Evolutionary conservation across 768 basidiomycete genomes (phyloP), one percentile per base, ranked within the genome.

Genomic region (Boletellus sp.): DNA sequence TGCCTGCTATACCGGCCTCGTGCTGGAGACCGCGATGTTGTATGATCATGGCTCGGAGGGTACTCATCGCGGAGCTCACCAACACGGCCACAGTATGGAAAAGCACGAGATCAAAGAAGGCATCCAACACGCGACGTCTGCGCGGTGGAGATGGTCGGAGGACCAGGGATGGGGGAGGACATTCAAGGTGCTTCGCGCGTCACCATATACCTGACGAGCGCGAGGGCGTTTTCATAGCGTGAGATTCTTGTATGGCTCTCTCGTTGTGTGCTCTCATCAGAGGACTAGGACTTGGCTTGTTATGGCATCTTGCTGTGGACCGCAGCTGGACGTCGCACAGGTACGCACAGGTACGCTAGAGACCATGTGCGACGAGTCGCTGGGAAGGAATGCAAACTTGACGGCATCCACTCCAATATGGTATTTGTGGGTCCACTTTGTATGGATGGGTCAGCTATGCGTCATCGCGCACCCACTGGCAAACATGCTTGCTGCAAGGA

Each of bases 391-490:
- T 16, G 15, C 33, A 3, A 10, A 12, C 42, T 10, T 10, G 28
- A 10, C 28, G n/a, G 53, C 37, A 16, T 24, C 36, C 5, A n/a
- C n/a, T n/a, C n/a, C n/a, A n/a, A n/a, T n/a, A n/a, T n/a, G n/a
- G 48, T 11, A 24, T 43, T 42, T 52, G 61, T 61, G 17, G 52
- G 61, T 54, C 62, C 61, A 36, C 45, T 34, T 49, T 64, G 55
- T 54, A 62, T 61, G 17, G 6, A n/a, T n/a, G n/a, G n/a, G n/a
- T n/a, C n/a, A n/a, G n/a, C n/a, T n/a, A 42, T 58, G 50, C 58
- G 59, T 28, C 36, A n/a, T 48, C 52, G 39, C 35, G 5, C n/a
- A 45, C 24, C 22, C 47, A 41, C 51, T 23, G 32, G 47, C 28
- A 7, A 28, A 28, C 11, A 23, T 23, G 20, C 19, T 35, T 9